Percentiles rank a stretch among this genome's conserved stretches.
Conservation (phyloP, 1,284 basidiomycete species). For the Anthracocystis setariae region DNA sequence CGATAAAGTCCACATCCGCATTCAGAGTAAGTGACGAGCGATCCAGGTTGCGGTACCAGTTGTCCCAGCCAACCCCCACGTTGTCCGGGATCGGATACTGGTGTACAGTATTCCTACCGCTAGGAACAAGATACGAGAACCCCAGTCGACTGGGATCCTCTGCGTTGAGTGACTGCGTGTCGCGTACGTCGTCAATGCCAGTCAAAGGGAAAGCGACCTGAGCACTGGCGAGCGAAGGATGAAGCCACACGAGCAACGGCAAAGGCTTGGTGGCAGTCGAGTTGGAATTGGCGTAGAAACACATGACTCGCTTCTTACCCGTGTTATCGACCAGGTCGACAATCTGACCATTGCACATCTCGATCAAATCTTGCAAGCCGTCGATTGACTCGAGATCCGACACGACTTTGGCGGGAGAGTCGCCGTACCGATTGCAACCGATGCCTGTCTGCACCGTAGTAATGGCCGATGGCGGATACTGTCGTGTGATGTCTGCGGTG, state of each 20-base stretch:
- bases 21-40: slow-evolving; percentile 30
- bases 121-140: slow-evolving; percentile 31
- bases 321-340: slow-evolving; percentile 17
- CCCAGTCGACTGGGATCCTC: slow-evolving; percentile 19
- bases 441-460: slow-evolving; percentile 31
- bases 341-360: slow-evolving; percentile 27
- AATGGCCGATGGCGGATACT: slow-evolving; percentile 27
- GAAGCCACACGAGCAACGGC: slow-evolving; percentile 26
- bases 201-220: slow-evolving; percentile 18
- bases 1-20: slow-evolving; percentile 30
- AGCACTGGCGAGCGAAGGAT: slow-evolving; percentile 16
- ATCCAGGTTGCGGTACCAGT: slow-evolving; percentile 41
- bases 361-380: slow-evolving; percentile 20
- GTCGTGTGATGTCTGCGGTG: slow-evolving; percentile 12
- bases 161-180: slow-evolving; percentile 25
- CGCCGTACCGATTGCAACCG: slow-evolving; percentile 20
- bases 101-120: slow-evolving; percentile 29
- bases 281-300: slow-evolving; percentile 33
- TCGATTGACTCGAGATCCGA: slow-evolving; percentile 21
- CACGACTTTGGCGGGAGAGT: slow-evolving; percentile 15
- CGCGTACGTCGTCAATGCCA: slow-evolving; percentile 17
- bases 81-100: slow-evolving; percentile 29
- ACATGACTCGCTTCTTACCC: slow-evolving; percentile 16
- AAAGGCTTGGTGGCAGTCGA: slow-evolving; percentile 27
- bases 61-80: slow-evolving; percentile 31